Evolutionary conservation across 257 asterid genomes (phyloP), one percentile per base, ranked within the genome.

Genomic region (Forsythia suspensa): DNA sequence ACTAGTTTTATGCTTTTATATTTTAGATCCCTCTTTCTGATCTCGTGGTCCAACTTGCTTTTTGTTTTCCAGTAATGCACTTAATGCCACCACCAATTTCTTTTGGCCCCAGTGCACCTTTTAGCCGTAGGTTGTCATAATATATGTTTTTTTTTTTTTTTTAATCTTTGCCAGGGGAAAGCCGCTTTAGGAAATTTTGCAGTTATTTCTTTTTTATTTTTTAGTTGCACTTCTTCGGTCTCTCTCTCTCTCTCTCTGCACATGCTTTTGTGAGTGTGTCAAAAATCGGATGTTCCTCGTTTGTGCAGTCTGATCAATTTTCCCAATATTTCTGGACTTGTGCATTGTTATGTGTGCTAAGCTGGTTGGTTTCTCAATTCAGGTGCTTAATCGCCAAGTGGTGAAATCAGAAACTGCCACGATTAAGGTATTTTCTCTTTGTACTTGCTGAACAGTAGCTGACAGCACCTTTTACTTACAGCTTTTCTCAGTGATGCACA

Each of bases 391-490:
- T 85, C 96, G 98, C 69, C 98, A 92, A 76, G 98, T 96, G 74
- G 94, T 96, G 78, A 96, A 96, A 84, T 92, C 98, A 36, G 99
- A 96, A 82, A 84, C 96, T 65, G 97, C 98, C 71, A 92, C 97
- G 13, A 94, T 96, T 71, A 96, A 92, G 99, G 99, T 96, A 87
- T 68, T 52, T 76, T 16, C 44, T 70, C 52, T 55, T 21, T 12
- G 75, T 75, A 43, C 34, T 63, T 44, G 70, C 41, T 38, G 13
- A 70, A 52, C 41, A 29, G 37, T 29, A 4, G 20, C 13, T 6
- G 11, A 63, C 38, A 57, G 11, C 66, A 57, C 18, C 40, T 72
- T 43, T 72, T 36, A 29, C 29, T 43, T 20, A 4, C 65, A 44
- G 40, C 1, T 5, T 48, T 67, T 61, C 43, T 37, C 46, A 67